Evolutionary conservation across 495 filamentous ascomycete species (phyloP), one percentile per base, ranked within the genome.

Genomic region (Lasiosphaeria ovina): DNA sequence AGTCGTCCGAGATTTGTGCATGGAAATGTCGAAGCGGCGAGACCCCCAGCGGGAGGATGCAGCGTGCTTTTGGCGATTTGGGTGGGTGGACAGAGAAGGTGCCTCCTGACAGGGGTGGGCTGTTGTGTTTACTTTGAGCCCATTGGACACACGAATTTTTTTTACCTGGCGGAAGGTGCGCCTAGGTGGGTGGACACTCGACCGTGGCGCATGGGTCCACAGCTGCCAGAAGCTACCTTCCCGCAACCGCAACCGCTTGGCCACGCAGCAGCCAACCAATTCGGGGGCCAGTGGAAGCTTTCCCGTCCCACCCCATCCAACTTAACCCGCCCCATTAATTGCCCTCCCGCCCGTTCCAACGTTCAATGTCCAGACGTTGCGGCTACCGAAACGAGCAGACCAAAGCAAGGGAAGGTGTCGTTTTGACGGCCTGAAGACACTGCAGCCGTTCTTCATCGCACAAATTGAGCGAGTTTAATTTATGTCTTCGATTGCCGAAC

Each of bases 41-140:
- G 31, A 50, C 36, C 62, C 54, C 58, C 31, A 55, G 54, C 58
- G 58, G 55, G 31, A 58, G 62, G 57, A 49, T 53, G 67, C 44
- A 59, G 55, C 38, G 47, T 62, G 60, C 51, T 63, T 63, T 63
- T 61, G 64, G 64, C 45, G 16, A 45, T 60, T 42, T 48, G 6
- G 11, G 59, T 60, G 62, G 62, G 60, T 54, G 54, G 61, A 52
- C 53, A 58, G 40, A 47, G 54, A 63, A 54, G 50, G 59, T 68
- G 62, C 59, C 40, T 50, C 48, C 55, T 48, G 62, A 52, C 61
- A 48, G 44, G 58, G 60, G 57, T 16, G 55, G 38, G 38, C 47
- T 48, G 57, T 45, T 71, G 49, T 71, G 69, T 71, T 71, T 71
- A 71, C 69, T 71, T 71, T 63, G 60, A 55, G 51, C 59, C 51